These are phyloP conservation scores for Boletus sp. DNA, from an alignment of 1,284 basidiomycete genomes.

Conservation along the genomic window DNA sequence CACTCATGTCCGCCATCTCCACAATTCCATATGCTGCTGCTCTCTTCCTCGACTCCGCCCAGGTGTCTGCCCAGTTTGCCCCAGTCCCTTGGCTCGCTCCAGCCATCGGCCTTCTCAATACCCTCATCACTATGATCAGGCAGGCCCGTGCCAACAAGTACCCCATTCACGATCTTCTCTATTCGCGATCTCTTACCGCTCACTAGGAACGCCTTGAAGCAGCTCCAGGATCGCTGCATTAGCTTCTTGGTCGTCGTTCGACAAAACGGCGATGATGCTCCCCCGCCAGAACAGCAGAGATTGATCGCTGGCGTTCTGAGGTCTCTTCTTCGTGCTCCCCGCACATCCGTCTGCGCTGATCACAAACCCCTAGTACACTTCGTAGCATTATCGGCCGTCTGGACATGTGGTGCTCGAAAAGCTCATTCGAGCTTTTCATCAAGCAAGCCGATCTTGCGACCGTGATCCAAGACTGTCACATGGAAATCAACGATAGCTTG, in stretches of 20 bases:
- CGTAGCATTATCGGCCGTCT: slow-evolving; percentile 38
- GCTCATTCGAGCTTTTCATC: slow-evolving; percentile 41
- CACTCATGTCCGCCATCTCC: slow-evolving; percentile 23
- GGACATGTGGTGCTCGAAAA: slow-evolving; percentile 41
- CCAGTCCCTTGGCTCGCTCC: slow-evolving; percentile 49
- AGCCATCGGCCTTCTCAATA: slow-evolving; percentile 40
- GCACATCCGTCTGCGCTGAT: slow-evolving; percentile 5
- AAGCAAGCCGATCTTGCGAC: slow-evolving; percentile 43
- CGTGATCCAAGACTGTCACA: slow-evolving; percentile 44
- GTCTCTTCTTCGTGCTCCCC: slow-evolving; percentile 8
- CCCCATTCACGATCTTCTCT: not conserved
- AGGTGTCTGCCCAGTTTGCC: slow-evolving; percentile 45
- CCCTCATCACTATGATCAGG: slow-evolving; percentile 44
- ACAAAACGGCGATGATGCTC: slow-evolving; percentile 18
- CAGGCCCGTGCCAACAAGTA: slow-evolving; percentile 49
- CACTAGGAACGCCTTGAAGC: slow-evolving; percentile 39
- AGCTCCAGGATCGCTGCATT: slow-evolving; percentile 42
- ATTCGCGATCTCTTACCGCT: slow-evolving; percentile 5
- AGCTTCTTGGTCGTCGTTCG: slow-evolving; percentile 30
- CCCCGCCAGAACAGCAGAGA: slow-evolving; percentile 25
- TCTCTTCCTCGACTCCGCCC: slow-evolving; percentile 31
- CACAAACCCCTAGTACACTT: slow-evolving; percentile 36
- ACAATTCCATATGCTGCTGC: slow-evolving; percentile 10
- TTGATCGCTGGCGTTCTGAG: slow-evolving; percentile 23
- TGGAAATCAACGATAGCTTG: slow-evolving; percentile 42